A percentile compares a stretch with the other conserved stretches of the same genome.
Conservation (phyloP, 306 rosid species). For the Datisca glomerata region DNA sequence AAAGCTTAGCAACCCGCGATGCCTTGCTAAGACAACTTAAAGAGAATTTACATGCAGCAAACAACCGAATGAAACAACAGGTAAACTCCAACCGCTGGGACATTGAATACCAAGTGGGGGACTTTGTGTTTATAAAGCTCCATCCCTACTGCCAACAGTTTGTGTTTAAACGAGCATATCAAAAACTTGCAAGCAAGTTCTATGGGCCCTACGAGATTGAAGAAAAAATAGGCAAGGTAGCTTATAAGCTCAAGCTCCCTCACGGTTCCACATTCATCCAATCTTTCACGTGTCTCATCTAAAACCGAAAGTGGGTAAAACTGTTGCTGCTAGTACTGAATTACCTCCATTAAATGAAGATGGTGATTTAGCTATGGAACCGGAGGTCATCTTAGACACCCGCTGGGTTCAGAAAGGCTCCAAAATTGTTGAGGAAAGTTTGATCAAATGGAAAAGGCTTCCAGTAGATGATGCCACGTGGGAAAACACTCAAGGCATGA, state of each 20-base stretch:
- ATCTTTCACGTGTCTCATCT: not conserved
- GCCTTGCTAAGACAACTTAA: not conserved
- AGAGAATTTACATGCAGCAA: not conserved
- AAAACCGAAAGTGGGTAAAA: not conserved
- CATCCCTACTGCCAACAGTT: not conserved
- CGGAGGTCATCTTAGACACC: not conserved
- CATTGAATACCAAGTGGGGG: not conserved
- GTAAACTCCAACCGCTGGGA: no score
- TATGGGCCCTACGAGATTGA: not conserved
- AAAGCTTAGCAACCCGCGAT: not conserved
- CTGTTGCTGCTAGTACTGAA: no score
- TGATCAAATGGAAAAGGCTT: not conserved
- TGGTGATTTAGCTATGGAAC: not conserved
- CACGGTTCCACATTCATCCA: not conserved
- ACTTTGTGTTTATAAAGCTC: not conserved
- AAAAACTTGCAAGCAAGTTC: not conserved
- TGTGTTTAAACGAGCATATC: no score
- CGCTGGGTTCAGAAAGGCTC: no score
- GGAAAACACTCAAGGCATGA: not conserved
- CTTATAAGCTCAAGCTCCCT: not conserved
- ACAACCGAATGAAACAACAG: not conserved
- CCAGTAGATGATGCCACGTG: not conserved
- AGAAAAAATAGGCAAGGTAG: not conserved
- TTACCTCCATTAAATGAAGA: not conserved
- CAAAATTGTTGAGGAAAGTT: not conserved